Conservation (phyloP, 495 filamentous ascomycete genomes). For the Aspergillus haitiensis region DNA sequence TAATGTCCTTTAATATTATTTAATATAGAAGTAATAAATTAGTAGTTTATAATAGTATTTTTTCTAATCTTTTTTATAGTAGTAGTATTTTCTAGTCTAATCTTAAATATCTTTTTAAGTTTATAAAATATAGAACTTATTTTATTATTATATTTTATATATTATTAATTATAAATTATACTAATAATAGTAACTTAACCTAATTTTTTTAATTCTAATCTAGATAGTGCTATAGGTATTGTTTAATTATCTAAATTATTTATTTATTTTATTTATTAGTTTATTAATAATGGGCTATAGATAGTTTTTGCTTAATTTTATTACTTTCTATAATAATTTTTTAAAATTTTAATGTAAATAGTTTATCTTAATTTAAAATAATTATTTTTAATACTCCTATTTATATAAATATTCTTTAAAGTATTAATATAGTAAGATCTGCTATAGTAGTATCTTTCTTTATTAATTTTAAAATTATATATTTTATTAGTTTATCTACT, state of each 20-base stretch:
- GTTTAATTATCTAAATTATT: too few relatives aligned
- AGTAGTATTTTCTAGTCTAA: too few relatives aligned
- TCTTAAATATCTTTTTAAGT: slow-evolving; percentile 4
- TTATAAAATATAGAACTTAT: slow-evolving; percentile 7
- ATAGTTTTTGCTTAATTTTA: too few relatives aligned
- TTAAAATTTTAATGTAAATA: neutral
- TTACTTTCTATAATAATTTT: too few relatives aligned
- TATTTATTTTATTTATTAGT: too few relatives aligned
- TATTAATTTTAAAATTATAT: slow-evolving; percentile 1
- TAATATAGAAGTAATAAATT: too few relatives aligned
- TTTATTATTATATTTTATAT: slow-evolving; percentile 7
- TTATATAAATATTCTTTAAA: neutral
- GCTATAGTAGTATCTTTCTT: neutral
- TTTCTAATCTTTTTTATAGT: too few relatives aligned
- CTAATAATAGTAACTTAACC: slow-evolving; percentile 6
- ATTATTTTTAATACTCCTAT: neutral
- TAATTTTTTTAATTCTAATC: slow-evolving; percentile 8
- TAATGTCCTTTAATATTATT: too few relatives aligned
- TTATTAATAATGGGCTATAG: too few relatives aligned
- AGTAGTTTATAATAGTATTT: too few relatives aligned
- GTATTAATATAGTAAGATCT: neutral
- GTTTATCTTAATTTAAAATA: neutral
- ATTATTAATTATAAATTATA: slow-evolving; percentile 14
- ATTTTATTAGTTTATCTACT: neutral
- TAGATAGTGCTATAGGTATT: too few relatives aligned